phyloP scores from a whole-genome alignment of 352 stramenopile genomes.

The Globisporangium perplexum region DNA sequence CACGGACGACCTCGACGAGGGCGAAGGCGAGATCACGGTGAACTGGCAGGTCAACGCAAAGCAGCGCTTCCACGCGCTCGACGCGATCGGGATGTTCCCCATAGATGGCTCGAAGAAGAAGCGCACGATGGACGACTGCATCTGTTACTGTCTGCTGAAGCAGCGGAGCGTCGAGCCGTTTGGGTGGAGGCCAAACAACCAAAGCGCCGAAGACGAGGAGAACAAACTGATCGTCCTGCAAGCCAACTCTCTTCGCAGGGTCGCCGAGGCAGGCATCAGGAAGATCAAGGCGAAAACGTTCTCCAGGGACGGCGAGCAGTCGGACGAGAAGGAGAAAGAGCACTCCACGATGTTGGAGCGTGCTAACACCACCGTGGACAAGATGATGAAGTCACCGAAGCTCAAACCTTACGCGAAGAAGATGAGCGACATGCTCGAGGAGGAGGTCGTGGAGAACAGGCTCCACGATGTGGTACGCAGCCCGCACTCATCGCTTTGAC shows the following conservation, averaged over 20 bases:
- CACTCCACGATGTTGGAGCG: slow-evolving; percentile 15
- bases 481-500: background rate
- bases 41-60: slow-evolving; percentile 50
- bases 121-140: slow-evolving; percentile 47
- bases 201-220: slow-evolving; percentile 28
- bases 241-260: slow-evolving; percentile 26
- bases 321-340: slow-evolving; percentile 4
- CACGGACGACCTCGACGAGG: slow-evolving; percentile 34
- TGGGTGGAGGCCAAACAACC: slow-evolving; percentile 32
- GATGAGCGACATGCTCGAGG: slow-evolving; percentile 38
- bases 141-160: slow-evolving; percentile 52
- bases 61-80: slow-evolving; percentile 46
- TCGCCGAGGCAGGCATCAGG: slow-evolving; percentile 17
- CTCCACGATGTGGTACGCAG: slow-evolving; percentile 22
- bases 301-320: slow-evolving; percentile 5
- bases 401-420: slow-evolving; percentile 51
- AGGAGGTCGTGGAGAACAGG: slow-evolving; percentile 29
- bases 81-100: slow-evolving; percentile 59
- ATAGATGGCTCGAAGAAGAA: slow-evolving; percentile 21
- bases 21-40: slow-evolving; percentile 50
- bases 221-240: slow-evolving; percentile 32
- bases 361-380: slow-evolving; percentile 19
- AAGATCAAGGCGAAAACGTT: slow-evolving; percentile 12
- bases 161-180: slow-evolving; percentile 27
- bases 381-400: slow-evolving; percentile 27